These are phyloP conservation scores for Ophiostoma ulmi DNA, from an alignment of 2,329 filamentous ascomycete genomes.

Conservation along the genomic window DNA sequence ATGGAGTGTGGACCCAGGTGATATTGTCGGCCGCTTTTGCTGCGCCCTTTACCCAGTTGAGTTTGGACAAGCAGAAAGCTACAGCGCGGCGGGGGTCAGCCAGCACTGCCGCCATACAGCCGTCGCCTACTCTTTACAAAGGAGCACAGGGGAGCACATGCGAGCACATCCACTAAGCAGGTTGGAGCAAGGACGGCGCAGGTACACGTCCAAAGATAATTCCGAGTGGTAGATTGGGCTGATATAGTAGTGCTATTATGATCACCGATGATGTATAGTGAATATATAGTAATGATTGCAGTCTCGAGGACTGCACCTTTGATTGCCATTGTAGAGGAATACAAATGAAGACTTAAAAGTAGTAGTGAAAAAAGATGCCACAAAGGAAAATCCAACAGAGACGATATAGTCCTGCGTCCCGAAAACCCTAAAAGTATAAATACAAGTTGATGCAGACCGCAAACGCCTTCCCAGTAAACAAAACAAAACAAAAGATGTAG, in stretches of 20 bases:
- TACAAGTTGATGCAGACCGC: neutral
- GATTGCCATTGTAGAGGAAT: neutral
- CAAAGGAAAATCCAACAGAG: neutral
- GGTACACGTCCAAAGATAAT: neutral
- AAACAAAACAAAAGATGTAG: neutral
- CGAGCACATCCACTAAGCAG: neutral
- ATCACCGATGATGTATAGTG: neutral
- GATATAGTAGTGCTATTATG: neutral
- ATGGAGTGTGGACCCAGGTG: no score
- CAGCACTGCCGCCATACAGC: no score
- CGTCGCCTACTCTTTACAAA: no score
- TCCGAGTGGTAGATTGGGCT: neutral
- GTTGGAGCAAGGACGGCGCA: neutral
- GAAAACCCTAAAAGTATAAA: neutral
- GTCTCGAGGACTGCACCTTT: neutral
- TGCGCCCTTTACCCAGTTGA: no score
- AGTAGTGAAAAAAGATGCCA: neutral
- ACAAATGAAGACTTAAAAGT: neutral
- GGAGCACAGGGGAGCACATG: no score
- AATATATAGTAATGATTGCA: neutral
- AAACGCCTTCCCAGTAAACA: neutral
- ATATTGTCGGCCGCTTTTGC: no score
- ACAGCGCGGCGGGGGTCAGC: no score
- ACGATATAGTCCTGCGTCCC: slow-evolving; percentile 28
- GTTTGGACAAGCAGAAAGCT: no score